phyloP scores from a whole-genome alignment of 371 early-diverging fungal genomes.

The Sporodiniella umbellata region DNA sequence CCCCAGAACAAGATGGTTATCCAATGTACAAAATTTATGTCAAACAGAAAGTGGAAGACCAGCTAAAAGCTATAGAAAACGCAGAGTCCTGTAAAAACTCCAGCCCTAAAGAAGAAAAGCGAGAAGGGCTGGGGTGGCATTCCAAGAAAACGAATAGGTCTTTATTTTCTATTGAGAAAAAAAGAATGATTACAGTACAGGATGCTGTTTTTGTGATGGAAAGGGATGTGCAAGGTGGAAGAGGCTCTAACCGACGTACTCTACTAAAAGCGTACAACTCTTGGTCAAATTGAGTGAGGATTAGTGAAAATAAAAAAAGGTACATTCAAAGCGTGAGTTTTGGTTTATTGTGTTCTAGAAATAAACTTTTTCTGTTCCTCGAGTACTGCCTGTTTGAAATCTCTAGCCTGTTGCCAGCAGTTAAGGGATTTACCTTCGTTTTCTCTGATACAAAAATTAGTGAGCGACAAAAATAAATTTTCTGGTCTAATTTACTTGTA shows the following conservation, averaged over 20 bases:
- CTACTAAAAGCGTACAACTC: constrained; percentile 61
- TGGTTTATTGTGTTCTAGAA: neutral
- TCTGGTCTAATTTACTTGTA: constrained; percentile 11
- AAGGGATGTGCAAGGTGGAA: constrained; percentile 64
- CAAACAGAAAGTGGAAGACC: constrained; percentile 64
- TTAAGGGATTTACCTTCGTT: constrained; percentile 20
- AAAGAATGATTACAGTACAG: constrained; percentile 59
- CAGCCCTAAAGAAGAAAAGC: constrained; percentile 41
- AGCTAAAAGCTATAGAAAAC: constrained; percentile 67
- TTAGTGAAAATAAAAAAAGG: neutral
- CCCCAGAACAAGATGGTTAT: constrained; percentile 53
- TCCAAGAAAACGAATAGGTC: constrained; percentile 8
- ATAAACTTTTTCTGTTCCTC: constrained; percentile 28
- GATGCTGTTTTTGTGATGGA: constrained; percentile 76
- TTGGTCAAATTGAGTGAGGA: neutral
- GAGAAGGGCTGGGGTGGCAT: constrained; percentile 15
- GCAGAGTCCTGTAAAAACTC: constrained; percentile 53
- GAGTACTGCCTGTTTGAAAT: constrained; percentile 21
- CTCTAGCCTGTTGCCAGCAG: constrained; percentile 19
- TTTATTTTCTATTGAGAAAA: constrained; percentile 5
- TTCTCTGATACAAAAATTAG: constrained; percentile 2
- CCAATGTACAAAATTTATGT: constrained; percentile 66
- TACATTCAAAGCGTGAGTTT: neutral
- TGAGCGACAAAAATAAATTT: neutral
- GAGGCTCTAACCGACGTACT: constrained; percentile 53